Evolutionary conservation across 2,329 filamentous ascomycete genomes (phyloP).

Genomic region (Microascus cirrosus): DNA sequence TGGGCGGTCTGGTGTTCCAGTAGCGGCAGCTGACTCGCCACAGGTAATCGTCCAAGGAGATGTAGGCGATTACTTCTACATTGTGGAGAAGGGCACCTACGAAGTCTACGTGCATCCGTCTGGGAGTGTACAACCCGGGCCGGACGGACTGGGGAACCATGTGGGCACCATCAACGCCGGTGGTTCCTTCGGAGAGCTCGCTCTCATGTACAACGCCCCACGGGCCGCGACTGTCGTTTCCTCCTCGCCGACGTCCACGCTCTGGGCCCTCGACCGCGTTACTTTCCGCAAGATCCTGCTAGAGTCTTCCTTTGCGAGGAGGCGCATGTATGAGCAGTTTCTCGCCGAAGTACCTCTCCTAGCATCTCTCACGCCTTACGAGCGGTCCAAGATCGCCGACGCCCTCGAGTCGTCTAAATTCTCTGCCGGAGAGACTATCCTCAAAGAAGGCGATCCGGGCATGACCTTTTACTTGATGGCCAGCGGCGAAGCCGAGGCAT

Average conservation of each 20-base stretch:
- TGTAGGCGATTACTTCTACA: conserved; percentile 93
- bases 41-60: conserved; percentile 94
- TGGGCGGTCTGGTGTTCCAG: background rate
- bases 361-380: conserved; percentile 73
- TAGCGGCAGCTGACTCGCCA: background rate
- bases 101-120: conserved; percentile 79
- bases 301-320: conserved; percentile 92
- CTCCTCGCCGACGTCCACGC: conserved; percentile 62
- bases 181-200: conserved; percentile 91
- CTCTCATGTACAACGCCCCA: conserved; percentile 97
- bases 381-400: conserved; percentile 95
- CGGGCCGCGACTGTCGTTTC: conserved; percentile 90
- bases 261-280: conserved; percentile 91
- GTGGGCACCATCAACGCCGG: conserved; percentile 77
- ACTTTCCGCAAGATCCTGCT: conserved; percentile 97
- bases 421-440: conserved; percentile 68
- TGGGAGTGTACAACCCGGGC: conserved; percentile 68
- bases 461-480: conserved; percentile 89
- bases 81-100: conserved; percentile 84
- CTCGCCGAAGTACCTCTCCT: conserved; percentile 87
- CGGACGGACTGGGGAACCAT: conserved; percentile 70
- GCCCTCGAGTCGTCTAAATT: conserved; percentile 88
- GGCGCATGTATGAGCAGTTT: conserved; percentile 95
- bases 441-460: conserved; percentile 82
- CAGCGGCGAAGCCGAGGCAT: conserved; percentile 74